These are phyloP conservation scores for Trichophaea hybrida DNA, from an alignment of 2,329 filamentous ascomycete genomes.

Conservation along the genomic window DNA sequence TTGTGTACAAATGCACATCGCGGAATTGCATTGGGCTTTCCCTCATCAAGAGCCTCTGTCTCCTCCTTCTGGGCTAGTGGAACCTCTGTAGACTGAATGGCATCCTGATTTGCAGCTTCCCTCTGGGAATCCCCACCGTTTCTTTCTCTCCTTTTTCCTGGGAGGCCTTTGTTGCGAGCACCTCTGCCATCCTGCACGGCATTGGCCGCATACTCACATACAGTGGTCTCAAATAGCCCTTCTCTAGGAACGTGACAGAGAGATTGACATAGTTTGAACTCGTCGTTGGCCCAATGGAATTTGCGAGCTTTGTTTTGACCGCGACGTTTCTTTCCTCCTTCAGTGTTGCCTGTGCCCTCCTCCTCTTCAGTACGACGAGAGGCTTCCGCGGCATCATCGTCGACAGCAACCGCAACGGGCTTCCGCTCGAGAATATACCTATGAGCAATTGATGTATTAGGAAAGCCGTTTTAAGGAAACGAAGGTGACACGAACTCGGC, in stretches of 20 bases:
- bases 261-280: conserved; percentile 21
- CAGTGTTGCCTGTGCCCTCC: conserved; percentile 8
- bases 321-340: conserved; percentile 17
- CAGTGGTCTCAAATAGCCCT: conserved; percentile 9
- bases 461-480: neutral
- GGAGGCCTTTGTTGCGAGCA: neutral
- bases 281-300: conserved; percentile 26
- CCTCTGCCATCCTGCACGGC: neutral
- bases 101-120: neutral
- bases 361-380: conserved; percentile 3
- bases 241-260: conserved; percentile 13
- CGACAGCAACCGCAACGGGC: conserved; percentile 9
- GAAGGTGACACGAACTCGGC: conserved; percentile 12
- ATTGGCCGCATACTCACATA: conserved; percentile 16
- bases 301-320: conserved; percentile 27
- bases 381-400: conserved; percentile 25
- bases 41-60: conserved; percentile 14
- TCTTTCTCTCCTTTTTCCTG: neutral
- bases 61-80: neutral
- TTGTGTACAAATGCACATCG: conserved; percentile 74
- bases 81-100: neutral
- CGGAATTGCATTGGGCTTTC: conserved; percentile 60
- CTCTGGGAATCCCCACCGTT: conserved; percentile 1
- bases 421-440: conserved; percentile 13
- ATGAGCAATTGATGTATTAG: neutral